Percentiles rank a stretch among this genome's conserved stretches.
Conservation (phyloP, 2,329 filamentous ascomycete species). For the Epichloe uncinata region DNA sequence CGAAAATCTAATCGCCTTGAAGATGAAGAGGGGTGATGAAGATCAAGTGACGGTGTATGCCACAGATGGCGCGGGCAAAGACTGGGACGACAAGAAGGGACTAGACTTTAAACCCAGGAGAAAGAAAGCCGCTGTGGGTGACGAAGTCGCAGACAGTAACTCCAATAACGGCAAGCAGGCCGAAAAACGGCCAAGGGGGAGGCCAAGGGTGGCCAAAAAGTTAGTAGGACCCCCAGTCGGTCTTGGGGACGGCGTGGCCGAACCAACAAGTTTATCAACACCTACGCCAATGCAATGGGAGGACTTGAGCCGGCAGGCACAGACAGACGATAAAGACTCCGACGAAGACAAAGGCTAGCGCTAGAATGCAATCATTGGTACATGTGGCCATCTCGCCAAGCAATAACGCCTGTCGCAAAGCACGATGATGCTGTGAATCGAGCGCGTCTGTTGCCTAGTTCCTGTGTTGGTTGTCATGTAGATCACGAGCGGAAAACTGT, state of each 20-base stretch:
- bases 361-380: no score
- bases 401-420: no score
- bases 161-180: constrained; percentile 7
- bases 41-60: constrained; percentile 53
- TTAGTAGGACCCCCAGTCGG: constrained; percentile 9
- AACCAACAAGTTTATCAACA: constrained; percentile 15
- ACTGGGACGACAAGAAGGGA: constrained; percentile 27
- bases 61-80: constrained; percentile 27
- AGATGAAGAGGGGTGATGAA: constrained; percentile 48
- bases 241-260: constrained; percentile 9
- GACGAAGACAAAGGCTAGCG: no score
- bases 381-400: no score
- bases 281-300: constrained; percentile 23
- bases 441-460: no score
- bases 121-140: constrained; percentile 6
- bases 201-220: background rate
- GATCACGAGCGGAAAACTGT: no score
- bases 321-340: no score
- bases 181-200: constrained; percentile 1
- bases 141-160: background rate
- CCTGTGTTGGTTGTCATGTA: no score
- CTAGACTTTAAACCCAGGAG: constrained; percentile 25
- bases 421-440: no score
- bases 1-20: constrained; percentile 51
- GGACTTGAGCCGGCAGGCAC: constrained; percentile 11